phyloP scores from a whole-genome alignment of 371 early-diverging fungal species.

The Mucor racemosus region DNA sequence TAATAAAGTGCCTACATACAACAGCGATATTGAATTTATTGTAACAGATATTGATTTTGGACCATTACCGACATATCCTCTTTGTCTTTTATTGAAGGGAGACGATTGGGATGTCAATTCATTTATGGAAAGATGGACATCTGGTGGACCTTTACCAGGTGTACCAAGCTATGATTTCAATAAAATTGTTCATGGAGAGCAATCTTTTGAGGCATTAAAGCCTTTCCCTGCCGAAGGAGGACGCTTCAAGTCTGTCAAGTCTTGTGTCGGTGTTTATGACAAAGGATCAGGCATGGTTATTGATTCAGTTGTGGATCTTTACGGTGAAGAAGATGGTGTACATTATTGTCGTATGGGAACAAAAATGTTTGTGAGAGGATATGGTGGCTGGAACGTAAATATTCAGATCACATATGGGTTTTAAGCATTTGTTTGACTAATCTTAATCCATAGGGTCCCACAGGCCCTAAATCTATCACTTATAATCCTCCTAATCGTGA shows the following conservation, averaged over 20 bases:
- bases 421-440: neutral
- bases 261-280: conserved; percentile 58
- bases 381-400: conserved; percentile 62
- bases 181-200: conserved; percentile 77
- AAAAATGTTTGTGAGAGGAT: conserved; percentile 58
- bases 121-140: conserved; percentile 47
- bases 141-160: conserved; percentile 54
- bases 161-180: conserved; percentile 71
- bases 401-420: neutral
- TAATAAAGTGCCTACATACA: neutral
- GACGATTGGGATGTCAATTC: conserved; percentile 64
- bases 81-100: conserved; percentile 62
- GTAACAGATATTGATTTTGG: conserved; percentile 57
- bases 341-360: conserved; percentile 54
- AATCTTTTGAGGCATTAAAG: conserved; percentile 60
- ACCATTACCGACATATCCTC: conserved; percentile 75
- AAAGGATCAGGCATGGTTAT: conserved; percentile 76
- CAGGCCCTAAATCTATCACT: conserved; percentile 49
- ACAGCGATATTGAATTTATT: neutral
- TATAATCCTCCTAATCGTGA: conserved; percentile 53
- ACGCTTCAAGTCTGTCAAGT: conserved; percentile 49
- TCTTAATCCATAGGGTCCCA: conserved; percentile 34
- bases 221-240: conserved; percentile 67
- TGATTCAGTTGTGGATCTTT: conserved; percentile 57
- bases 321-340: conserved; percentile 55